Percentiles rank a stretch among this genome's conserved stretches.
phyloP scores from a whole-genome alignment of 2,329 filamentous ascomycete species.

The Cladosporium sp. region DNA sequence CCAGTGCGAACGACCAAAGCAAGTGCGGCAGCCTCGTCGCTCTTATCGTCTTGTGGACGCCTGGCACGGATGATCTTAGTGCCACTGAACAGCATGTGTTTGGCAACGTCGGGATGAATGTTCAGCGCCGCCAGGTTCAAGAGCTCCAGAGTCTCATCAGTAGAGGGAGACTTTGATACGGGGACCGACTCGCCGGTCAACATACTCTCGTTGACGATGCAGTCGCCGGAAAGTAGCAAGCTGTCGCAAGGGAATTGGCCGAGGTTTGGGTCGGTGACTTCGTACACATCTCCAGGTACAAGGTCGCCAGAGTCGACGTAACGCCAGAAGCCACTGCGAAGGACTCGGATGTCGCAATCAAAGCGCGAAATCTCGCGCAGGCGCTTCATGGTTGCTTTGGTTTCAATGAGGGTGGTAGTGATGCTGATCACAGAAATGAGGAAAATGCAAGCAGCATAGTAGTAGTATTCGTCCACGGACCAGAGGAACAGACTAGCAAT shows the following conservation, averaged over 20 bases:
- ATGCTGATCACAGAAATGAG: slow-evolving; percentile 93
- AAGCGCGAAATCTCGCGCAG: slow-evolving; percentile 90
- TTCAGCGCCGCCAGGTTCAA: slow-evolving; percentile 80
- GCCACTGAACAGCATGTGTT: slow-evolving; percentile 89
- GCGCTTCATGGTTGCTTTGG: slow-evolving; percentile 85
- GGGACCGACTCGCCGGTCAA: slow-evolving; percentile 95
- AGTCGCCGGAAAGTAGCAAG: slow-evolving; percentile 86
- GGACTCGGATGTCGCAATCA: slow-evolving; percentile 90
- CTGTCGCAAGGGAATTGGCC: slow-evolving; percentile 90
- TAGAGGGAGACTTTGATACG: slow-evolving; percentile 86
- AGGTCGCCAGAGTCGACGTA: slow-evolving; percentile 83
- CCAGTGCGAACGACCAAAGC: slow-evolving; percentile 92
- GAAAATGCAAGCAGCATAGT: slow-evolving; percentile 94
- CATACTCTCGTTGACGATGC: slow-evolving; percentile 99
- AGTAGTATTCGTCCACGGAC: slow-evolving; percentile 96
- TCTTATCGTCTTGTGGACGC: slow-evolving; percentile 79
- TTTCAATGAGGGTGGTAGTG: slow-evolving; percentile 83
- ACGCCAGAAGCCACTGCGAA: slow-evolving; percentile 94
- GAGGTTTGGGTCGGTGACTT: slow-evolving; percentile 89
- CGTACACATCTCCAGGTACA: slow-evolving; percentile 93
- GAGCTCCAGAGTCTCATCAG: slow-evolving; percentile 71
- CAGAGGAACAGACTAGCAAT: slow-evolving; percentile 90
- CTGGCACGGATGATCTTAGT: slow-evolving; percentile 93
- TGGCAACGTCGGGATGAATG: slow-evolving; percentile 77
- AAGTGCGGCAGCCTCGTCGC: slow-evolving; percentile 85